Conservation (phyloP, 2,329 filamentous ascomycete species). For the Ophiocordyceps camponoti-floridani region DNA sequence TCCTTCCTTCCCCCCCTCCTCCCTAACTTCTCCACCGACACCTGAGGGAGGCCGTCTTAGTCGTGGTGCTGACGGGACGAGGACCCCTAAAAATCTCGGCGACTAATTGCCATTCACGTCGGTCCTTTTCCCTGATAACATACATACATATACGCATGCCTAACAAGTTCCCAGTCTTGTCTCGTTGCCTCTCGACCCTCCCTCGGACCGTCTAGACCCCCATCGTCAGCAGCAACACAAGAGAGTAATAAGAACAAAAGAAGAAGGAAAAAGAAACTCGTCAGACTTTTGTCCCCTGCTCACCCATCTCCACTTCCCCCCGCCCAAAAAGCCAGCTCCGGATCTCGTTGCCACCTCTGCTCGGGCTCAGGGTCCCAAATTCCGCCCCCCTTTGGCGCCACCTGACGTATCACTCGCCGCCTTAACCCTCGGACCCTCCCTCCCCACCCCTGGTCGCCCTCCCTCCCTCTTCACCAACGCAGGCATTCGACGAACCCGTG, state of each 20-base stretch:
- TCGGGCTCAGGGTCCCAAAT: constrained; percentile 1
- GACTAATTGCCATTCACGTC: background rate
- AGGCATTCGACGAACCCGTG: background rate
- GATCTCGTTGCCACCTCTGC: constrained; percentile 2
- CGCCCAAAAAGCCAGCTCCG: background rate
- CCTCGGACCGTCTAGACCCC: background rate
- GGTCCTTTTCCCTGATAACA: background rate
- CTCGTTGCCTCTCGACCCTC: background rate
- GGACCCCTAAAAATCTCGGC: background rate
- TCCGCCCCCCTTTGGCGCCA: background rate
- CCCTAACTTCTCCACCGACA: background rate
- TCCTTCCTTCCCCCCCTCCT: background rate
- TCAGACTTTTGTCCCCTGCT: background rate
- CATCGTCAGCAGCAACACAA: background rate
- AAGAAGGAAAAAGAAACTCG: background rate
- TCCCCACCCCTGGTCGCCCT: background rate
- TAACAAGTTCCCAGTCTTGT: background rate
- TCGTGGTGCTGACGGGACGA: background rate
- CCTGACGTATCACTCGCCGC: constrained; percentile 1
- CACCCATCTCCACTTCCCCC: background rate
- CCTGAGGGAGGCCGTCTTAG: too few species aligned
- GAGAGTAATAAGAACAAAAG: background rate
- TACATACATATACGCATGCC: background rate
- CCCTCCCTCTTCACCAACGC: background rate
- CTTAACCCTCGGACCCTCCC: background rate